Percentiles rank a stretch among this genome's conserved stretches.
phyloP scores from a whole-genome alignment of 1,139 yeast genomes.

The Scheffersomyces quercinus region DNA sequence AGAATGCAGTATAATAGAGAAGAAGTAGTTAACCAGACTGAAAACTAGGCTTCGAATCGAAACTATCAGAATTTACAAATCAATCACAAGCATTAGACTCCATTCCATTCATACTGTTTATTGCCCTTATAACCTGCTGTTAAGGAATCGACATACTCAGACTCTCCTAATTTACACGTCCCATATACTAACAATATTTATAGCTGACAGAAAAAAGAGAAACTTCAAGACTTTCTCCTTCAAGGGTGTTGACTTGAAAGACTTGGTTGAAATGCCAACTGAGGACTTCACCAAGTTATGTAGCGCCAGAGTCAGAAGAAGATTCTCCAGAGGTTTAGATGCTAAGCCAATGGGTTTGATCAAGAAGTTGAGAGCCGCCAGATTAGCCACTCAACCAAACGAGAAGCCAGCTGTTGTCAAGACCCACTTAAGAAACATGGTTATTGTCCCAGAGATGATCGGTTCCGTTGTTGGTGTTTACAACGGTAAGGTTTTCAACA shows the following conservation, averaged over 20 bases:
- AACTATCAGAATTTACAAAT: no score
- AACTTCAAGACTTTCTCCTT: conserved; percentile 94
- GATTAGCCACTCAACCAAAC: conserved; percentile 86
- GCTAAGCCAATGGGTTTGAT: conserved; percentile 95
- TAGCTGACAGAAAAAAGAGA: conserved; percentile 81
- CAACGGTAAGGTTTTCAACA: conserved; percentile 99
- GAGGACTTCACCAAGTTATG: conserved; percentile 97
- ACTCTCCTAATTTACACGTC: not conserved
- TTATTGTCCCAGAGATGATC: conserved; percentile 99
- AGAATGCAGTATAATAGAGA: no score
- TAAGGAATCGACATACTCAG: no score
- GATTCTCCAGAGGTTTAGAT: conserved; percentile 97
- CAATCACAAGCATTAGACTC: no score
- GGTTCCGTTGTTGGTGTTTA: conserved; percentile 98
- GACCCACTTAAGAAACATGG: conserved; percentile 99
- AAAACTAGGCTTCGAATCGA: no score
- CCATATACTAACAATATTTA: conserved; percentile 32
- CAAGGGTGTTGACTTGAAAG: conserved; percentile 98
- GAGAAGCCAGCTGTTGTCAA: conserved; percentile 98
- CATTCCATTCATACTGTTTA: no score
- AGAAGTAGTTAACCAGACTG: no score
- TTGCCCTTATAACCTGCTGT: no score
- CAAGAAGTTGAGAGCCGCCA: conserved; percentile 98
- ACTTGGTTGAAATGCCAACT: conserved; percentile 90
- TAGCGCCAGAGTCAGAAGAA: conserved; percentile 99